Evolutionary conservation across 2,329 filamentous ascomycete species (phyloP).

Genomic region (Nothopassalora personata): DNA sequence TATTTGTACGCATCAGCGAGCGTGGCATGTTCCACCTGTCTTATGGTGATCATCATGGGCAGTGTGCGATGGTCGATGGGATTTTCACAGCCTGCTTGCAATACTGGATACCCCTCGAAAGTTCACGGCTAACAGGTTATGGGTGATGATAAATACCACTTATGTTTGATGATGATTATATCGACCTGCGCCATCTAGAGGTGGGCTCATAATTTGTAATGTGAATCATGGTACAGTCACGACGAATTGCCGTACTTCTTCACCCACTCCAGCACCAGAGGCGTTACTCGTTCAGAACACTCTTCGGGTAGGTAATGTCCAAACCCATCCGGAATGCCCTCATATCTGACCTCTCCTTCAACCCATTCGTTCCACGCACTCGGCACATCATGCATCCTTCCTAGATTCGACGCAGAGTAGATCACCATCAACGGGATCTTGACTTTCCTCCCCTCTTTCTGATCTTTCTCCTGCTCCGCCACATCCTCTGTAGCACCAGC

Average conservation of each 20-base stretch:
- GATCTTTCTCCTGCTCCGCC: constrained; percentile 42
- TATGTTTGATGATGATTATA: not conserved
- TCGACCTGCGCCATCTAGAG: not conserved
- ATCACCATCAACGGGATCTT: constrained; percentile 40
- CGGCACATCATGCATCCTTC: constrained; percentile 39
- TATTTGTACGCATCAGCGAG: constrained; percentile 65
- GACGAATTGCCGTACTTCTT: constrained; percentile 10
- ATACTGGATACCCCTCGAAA: constrained; percentile 30
- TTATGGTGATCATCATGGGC: constrained; percentile 68
- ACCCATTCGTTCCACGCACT: constrained; percentile 45
- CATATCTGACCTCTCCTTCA: constrained; percentile 27
- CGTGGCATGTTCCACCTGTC: constrained; percentile 52
- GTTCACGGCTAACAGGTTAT: constrained; percentile 19
- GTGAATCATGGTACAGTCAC: not conserved
- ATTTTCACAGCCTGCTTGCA: constrained; percentile 35
- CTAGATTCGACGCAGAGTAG: constrained; percentile 41
- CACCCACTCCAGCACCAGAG: constrained; percentile 26
- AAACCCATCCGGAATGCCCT: constrained; percentile 34
- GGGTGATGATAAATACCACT: not conserved
- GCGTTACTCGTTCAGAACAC: constrained; percentile 34
- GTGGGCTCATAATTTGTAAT: not conserved
- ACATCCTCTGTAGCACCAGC: constrained; percentile 41
- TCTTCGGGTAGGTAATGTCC: constrained; percentile 48
- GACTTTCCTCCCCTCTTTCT: constrained; percentile 42
- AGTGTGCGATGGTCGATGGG: constrained; percentile 63